phyloP scores from a whole-genome alignment of 225 moss, liverwort and hornwort species.

The Sphagnum tenellum region DNA sequence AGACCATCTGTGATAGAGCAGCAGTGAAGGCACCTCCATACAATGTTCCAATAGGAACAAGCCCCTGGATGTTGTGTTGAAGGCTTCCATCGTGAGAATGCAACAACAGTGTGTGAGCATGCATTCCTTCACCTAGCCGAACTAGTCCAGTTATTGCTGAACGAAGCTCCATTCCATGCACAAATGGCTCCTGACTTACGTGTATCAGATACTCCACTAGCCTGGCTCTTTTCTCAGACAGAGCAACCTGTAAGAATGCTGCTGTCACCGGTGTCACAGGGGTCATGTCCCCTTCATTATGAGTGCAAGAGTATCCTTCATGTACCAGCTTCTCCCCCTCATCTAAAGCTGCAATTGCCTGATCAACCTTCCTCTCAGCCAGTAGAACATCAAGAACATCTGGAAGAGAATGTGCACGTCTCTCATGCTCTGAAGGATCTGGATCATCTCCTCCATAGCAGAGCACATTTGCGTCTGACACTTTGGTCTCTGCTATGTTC shows the following conservation, averaged over 20 bases:
- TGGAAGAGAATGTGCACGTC: slow-evolving; percentile 61
- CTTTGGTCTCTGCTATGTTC: slow-evolving; percentile 23
- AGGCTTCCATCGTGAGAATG: slow-evolving; percentile 91
- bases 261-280: slow-evolving; percentile 31
- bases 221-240: slow-evolving; percentile 77
- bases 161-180: slow-evolving; percentile 78
- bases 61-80: slow-evolving; percentile 77
- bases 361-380: slow-evolving; percentile 82
- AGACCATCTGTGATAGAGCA: slow-evolving; percentile 90
- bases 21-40: slow-evolving; percentile 97
- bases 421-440: slow-evolving; percentile 56
- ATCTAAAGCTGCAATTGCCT: slow-evolving; percentile 62
- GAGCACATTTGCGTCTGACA: slow-evolving; percentile 22
- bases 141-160: slow-evolving; percentile 75
- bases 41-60: slow-evolving; percentile 84
- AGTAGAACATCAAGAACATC: slow-evolving; percentile 81
- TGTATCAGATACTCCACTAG: slow-evolving; percentile 90
- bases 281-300: slow-evolving; percentile 35
- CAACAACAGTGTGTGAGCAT: slow-evolving; percentile 83
- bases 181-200: slow-evolving; percentile 81
- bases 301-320: slow-evolving; percentile 47
- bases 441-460: slow-evolving; percentile 38
- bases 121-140: slow-evolving; percentile 79
- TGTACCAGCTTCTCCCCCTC: slow-evolving; percentile 68
- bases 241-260: slow-evolving; percentile 48